phyloP scores from a whole-genome alignment of 2,329 filamentous ascomycete species.

The Seiridium cupressi region DNA sequence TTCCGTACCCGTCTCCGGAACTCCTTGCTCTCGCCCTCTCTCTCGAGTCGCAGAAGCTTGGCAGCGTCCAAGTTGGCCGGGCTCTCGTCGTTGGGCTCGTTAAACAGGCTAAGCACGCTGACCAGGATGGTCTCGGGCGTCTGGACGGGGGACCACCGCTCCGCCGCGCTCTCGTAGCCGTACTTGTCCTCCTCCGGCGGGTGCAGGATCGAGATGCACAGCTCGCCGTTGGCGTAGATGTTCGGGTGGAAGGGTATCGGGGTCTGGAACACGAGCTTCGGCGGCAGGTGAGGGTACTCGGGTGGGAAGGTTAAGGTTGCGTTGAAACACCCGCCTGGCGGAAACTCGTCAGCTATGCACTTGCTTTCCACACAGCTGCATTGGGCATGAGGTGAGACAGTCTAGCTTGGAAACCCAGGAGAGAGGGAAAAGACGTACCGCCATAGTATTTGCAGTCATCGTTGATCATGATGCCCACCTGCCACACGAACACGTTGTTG shows the following conservation, averaged over 20 bases:
- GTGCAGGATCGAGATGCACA: slow-evolving; percentile 97
- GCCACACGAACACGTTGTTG: slow-evolving; percentile 94
- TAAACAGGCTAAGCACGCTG: slow-evolving; percentile 88
- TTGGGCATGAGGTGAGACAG: too few relatives aligned
- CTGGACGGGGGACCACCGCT: slow-evolving; percentile 94
- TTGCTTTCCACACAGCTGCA: too few relatives aligned
- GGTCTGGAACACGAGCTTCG: slow-evolving; percentile 80
- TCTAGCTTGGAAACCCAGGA: background rate
- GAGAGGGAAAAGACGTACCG: slow-evolving; percentile 52
- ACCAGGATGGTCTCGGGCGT: slow-evolving; percentile 92
- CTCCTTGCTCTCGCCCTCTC: slow-evolving; percentile 57
- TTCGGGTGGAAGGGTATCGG: slow-evolving; percentile 92
- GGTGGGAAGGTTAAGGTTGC: slow-evolving; percentile 79
- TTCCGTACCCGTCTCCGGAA: slow-evolving; percentile 77
- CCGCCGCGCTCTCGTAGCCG: slow-evolving; percentile 85
- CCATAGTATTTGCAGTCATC: slow-evolving; percentile 94
- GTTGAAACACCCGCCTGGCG: slow-evolving; percentile 83
- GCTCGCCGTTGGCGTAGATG: slow-evolving; percentile 81
- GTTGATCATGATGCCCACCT: slow-evolving; percentile 97
- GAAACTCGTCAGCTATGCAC: too few relatives aligned
- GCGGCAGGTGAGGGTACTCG: slow-evolving; percentile 84
- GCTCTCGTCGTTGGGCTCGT: slow-evolving; percentile 91
- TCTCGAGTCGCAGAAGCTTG: slow-evolving; percentile 79
- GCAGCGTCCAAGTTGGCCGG: slow-evolving; percentile 95
- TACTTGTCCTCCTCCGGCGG: slow-evolving; percentile 91